Conservation (phyloP, 2,329 filamentous ascomycete species). For the Verticillium longisporum region DNA sequence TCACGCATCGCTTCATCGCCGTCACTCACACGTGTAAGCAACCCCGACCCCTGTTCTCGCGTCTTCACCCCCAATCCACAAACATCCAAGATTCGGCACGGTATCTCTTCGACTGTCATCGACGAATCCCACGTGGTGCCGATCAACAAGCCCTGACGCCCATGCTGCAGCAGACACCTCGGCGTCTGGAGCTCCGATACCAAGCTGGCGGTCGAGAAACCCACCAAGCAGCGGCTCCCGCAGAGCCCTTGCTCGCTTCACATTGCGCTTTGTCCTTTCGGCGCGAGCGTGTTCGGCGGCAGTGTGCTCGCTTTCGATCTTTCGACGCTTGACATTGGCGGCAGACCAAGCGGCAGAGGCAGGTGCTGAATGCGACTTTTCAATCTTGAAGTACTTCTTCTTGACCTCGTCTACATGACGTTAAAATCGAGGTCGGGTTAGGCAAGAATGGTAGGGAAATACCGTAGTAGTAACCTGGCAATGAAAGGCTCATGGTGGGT, state of each 20-base stretch:
- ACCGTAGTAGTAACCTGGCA: constrained; percentile 53
- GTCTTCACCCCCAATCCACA: constrained; percentile 33
- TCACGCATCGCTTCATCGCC: neutral
- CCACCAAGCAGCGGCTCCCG: constrained; percentile 23
- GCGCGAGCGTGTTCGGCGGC: constrained; percentile 18
- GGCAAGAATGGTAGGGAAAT: neutral
- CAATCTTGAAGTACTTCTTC: constrained; percentile 63
- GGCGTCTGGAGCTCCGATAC: constrained; percentile 15
- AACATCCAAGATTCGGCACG: constrained; percentile 27
- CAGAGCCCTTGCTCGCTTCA: constrained; percentile 26
- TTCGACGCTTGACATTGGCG: constrained; percentile 51
- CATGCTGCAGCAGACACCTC: constrained; percentile 28
- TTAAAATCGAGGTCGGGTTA: neutral
- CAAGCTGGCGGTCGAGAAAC: constrained; percentile 25
- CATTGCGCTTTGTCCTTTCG: constrained; percentile 26
- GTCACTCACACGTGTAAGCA: constrained; percentile 35
- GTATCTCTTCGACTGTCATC: constrained; percentile 18
- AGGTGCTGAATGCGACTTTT: constrained; percentile 48
- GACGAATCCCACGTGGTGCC: constrained; percentile 30
- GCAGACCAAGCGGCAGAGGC: constrained; percentile 45
- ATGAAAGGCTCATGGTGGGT: constrained; percentile 17
- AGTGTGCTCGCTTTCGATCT: constrained; percentile 32
- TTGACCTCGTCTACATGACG: constrained; percentile 41
- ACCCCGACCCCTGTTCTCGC: constrained; percentile 30
- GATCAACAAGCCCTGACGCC: constrained; percentile 28